Evolutionary conservation across 2,329 filamentous ascomycete genomes (phyloP), one percentile per base, ranked within the genome.

Genomic region (Trichothecium roseum): DNA sequence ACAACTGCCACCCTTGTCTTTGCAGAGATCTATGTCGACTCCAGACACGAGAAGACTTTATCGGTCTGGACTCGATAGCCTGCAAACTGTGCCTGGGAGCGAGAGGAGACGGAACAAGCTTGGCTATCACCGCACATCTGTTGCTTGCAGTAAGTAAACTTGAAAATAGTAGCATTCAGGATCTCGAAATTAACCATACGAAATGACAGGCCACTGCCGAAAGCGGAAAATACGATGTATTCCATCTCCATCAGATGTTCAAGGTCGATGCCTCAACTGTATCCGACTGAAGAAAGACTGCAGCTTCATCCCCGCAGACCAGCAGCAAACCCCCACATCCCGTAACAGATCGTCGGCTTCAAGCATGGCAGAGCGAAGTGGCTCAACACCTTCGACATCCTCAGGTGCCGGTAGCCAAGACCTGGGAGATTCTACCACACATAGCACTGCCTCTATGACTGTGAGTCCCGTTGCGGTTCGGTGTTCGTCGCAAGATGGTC

Each of bases 281-380:
- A 94, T 94, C 50, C 78, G 87, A 32, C 64, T 96, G 52, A 93
- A 93, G 59, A 95, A 94, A 52, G 86, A 94, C 45, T 96, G 89
- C 60, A 85, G 82, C 53, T 96, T 94, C 60, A 84, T 80, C 48
- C 84, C 88, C 1, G 88, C 95, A 16, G 87, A 94, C 44, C 84
- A 87, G 53, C 72, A 76, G 45, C 74, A 72, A 18, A 67, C 69
- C 8, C 52, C 62, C 30, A 62, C 71, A 17, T 47, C 57, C 15
- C 59, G 62, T 37, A 59, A 63, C 28, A 69, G 66, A 42, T 57
- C 55, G 37, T 46, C 54, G 3, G 51, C 59, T 14, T 58, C 20
- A n/a, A 22, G 12, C 10, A 18, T 8, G 9, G 16, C 31, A 16
- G 31, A 33, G 5, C 20, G 10, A 24, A 6, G 20, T 6, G 20